phyloP scores from a whole-genome alignment of 371 early-diverging fungal genomes.

The Nematocida major region DNA sequence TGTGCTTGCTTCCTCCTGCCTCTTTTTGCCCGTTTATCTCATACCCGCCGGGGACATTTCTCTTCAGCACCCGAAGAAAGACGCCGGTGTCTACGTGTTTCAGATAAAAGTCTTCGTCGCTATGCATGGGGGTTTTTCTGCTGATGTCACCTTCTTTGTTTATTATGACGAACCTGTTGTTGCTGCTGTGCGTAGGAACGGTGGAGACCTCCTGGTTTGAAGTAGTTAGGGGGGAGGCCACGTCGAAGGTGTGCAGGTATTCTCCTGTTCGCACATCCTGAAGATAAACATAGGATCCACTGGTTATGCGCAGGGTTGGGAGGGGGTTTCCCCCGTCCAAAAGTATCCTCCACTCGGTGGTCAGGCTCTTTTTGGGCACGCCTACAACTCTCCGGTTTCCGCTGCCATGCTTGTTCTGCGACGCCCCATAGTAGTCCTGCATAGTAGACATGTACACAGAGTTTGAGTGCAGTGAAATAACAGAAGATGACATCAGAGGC shows the following conservation, averaged over 20 bases:
- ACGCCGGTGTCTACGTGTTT: slow-evolving; percentile 41
- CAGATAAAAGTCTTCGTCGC: not conserved
- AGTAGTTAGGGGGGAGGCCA: slow-evolving; percentile 26
- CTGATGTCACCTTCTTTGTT: not conserved
- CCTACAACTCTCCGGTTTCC: not conserved
- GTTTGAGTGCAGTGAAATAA: not conserved
- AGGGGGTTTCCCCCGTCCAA: slow-evolving; percentile 31
- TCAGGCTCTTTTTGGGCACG: not conserved
- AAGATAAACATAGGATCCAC: slow-evolving; percentile 23
- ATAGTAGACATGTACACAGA: not conserved
- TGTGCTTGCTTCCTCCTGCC: not conserved
- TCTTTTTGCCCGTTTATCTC: slow-evolving; percentile 39
- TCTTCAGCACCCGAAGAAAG: slow-evolving; percentile 12
- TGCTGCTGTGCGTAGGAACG: not conserved
- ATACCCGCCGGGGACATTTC: not conserved
- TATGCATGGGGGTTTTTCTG: not conserved
- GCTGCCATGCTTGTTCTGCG: not conserved
- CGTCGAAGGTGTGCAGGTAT: slow-evolving; percentile 19
- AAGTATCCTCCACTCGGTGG: slow-evolving; percentile 10
- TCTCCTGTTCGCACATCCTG: slow-evolving; percentile 1
- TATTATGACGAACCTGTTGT: slow-evolving; percentile 8
- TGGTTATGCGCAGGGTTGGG: not conserved
- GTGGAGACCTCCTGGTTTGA: slow-evolving; percentile 36
- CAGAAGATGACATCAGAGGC: not conserved
- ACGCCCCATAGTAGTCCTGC: not conserved